phyloP scores from a whole-genome alignment of 2,329 filamentous ascomycete genomes.

The Lasiodiplodia sp. region DNA sequence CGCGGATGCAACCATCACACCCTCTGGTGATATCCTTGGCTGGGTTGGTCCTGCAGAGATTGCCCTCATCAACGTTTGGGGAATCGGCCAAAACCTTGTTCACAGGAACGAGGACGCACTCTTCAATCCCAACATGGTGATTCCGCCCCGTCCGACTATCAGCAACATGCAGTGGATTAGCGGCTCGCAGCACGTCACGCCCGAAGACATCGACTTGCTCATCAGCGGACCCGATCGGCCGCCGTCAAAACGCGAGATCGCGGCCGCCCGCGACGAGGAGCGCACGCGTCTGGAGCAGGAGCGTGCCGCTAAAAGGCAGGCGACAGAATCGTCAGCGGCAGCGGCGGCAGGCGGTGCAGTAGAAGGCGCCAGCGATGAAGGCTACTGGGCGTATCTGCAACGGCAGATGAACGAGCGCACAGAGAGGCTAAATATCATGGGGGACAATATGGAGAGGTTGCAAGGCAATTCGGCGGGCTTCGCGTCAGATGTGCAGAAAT shows the following conservation, averaged over 20 bases:
- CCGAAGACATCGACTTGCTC: conserved; percentile 85
- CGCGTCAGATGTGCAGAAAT: conserved; percentile 89
- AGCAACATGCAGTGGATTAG: conserved; percentile 97
- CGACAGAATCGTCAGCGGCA: conserved; percentile 31
- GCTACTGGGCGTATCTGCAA: conserved; percentile 79
- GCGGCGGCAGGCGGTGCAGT: conserved; percentile 34
- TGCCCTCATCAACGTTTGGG: conserved; percentile 84
- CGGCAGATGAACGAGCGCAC: conserved; percentile 89
- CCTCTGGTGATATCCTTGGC: conserved; percentile 81
- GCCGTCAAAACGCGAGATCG: conserved; percentile 85
- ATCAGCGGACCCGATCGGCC: conserved; percentile 90
- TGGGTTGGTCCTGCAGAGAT: conserved; percentile 91
- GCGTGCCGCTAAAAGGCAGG: conserved; percentile 47
- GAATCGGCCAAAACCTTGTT: conserved; percentile 60
- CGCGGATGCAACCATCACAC: conserved; percentile 72
- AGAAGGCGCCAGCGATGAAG: conserved; percentile 55
- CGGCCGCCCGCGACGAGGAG: conserved; percentile 78
- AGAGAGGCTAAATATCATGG: conserved; percentile 82
- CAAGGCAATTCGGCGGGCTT: conserved; percentile 83
- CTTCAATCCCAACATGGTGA: conserved; percentile 75
- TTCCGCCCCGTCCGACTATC: conserved; percentile 87
- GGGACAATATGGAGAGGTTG: conserved; percentile 83
- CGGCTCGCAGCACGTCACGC: conserved; percentile 89
- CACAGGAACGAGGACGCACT: conserved; percentile 68
- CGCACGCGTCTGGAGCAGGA: conserved; percentile 57